Evolutionary conservation across 768 basidiomycete genomes (phyloP), one percentile per base, ranked within the genome.

Genomic region (Obba rivulosa): DNA sequence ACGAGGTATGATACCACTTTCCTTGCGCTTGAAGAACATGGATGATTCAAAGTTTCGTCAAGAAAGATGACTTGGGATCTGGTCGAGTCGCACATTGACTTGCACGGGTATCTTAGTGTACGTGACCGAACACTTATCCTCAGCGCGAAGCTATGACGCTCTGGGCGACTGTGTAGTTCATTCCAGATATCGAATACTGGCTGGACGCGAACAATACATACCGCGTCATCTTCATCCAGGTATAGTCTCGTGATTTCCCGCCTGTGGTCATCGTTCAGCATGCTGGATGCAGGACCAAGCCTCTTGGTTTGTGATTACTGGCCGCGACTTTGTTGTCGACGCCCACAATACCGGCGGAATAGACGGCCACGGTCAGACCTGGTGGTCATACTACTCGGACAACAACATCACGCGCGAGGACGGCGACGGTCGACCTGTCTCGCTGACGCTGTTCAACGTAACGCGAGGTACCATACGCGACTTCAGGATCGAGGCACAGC

Each of bases 221-320:
- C 57, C 72, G 77, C 17, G 79, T 80, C 16, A 74, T 81, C 18
- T 80, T 78, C 57, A 78, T 82, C 46, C 80, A 81, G 66, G 77
- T 76, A 44, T 14, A 58, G 42, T 8, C 17, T 22, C 16, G 9
- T 36, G 37, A 3, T 38, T 8, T 31, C 16, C 22, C 17, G 25
- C 0, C 35, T 8, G 34, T 47, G 25, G 17, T 20, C 20, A 39
- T 7, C 17, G 18, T 22, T 21, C 18, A 4, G 17, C 20, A 41
- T 17, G 21, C 34, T 18, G 2, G 14, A 13, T 39, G 16, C 44
- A 81, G 77, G 71, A 66, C 54, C 81, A 82, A 66, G 77, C 80
- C 1, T 81, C 80, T 7, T 82, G 79, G 78, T 82, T 82, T 52
- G 75, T 81, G 36, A 67, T 82, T 17, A 80, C 78, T 2, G 80